Base-by-base conservation (phyloP, 345 rosid species). In the Chamaenerion angustifolium region DNA sequence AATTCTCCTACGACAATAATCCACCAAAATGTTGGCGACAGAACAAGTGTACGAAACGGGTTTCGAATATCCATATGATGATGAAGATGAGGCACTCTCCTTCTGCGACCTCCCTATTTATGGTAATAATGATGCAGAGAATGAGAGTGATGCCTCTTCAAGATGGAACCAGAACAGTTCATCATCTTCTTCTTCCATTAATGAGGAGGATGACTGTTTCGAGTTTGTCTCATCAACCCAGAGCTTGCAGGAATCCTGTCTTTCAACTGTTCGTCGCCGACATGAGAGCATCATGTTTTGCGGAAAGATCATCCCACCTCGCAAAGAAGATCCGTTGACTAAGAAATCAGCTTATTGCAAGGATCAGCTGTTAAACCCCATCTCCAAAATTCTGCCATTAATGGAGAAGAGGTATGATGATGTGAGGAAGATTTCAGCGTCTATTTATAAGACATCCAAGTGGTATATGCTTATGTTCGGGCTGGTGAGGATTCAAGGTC, bases 51-150 rank as follows among this genome's bases (percentile, higher is more conserved):
- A n/a, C n/a, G n/a, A n/a, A n/a, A n/a, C n/a, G n/a, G n/a, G n/a
- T n/a, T n/a, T n/a, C n/a, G 76, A 68, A 12, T n/a, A n/a, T n/a
- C n/a, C n/a, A n/a, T n/a, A n/a, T n/a, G n/a, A n/a, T n/a, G n/a
- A n/a, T n/a, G 68, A 47, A n/a, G 67, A 68, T 48, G 82, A 80
- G 41, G 64, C 76, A 16, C 78, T 80, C 12, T 80, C 87, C 4
- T 65, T 76, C n/a, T 68, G 66, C 13, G 80, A 80, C 60, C 78
- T 80, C 19, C 76, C 72, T 0, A 55, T 60, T 0, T 37, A 49
- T 57, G 42, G 55, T 46, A 25, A 16, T 44, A 41, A 11, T 12
- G 57, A 54, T 43, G 64, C 56, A 6, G 57, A 47, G 9, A 15
- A 49, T 11, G 44, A 49, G 4, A 11, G 10, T 66, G 55, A 61